A percentile compares a stretch with the other conserved stretches of the same genome.
These are phyloP conservation scores for Paracorniculantispora psalliotae DNA, from an alignment of 2,329 filamentous ascomycete species.

Conservation along the genomic window DNA sequence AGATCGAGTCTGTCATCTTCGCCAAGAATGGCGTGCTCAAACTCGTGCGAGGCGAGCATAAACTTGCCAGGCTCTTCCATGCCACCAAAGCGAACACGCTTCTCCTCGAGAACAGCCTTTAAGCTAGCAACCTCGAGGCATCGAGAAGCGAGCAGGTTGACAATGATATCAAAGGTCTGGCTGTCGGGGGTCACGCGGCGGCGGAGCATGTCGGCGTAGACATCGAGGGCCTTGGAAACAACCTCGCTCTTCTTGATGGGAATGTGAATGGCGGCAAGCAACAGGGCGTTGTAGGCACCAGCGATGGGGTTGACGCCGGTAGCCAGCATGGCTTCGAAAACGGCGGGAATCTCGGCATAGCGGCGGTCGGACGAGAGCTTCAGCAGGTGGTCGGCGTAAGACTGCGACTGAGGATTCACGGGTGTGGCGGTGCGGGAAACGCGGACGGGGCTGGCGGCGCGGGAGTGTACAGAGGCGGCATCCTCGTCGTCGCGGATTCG, in stretches of 20 bases:
- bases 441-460: constrained; percentile 36
- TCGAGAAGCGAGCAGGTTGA: constrained; percentile 74
- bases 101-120: constrained; percentile 71
- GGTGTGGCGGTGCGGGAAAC: constrained; percentile 55
- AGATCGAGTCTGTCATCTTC: constrained; percentile 85
- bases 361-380: constrained; percentile 66
- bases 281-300: constrained; percentile 84
- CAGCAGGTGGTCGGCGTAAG: constrained; percentile 73
- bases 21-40: constrained; percentile 77
- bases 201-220: constrained; percentile 94
- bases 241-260: constrained; percentile 75
- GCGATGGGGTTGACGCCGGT: constrained; percentile 77
- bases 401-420: constrained; percentile 59
- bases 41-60: constrained; percentile 81
- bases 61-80: constrained; percentile 81
- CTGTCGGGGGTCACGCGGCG: constrained; percentile 77
- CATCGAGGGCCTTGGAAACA: constrained; percentile 85
- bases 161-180: constrained; percentile 81
- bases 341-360: constrained; percentile 81
- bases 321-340: constrained; percentile 86
- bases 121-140: constrained; percentile 72
- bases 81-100: constrained; percentile 77
- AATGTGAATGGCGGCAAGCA: constrained; percentile 78
- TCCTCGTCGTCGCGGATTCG: constrained; percentile 41
- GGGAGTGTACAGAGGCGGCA: constrained; percentile 38